Percentiles rank a stretch among this genome's conserved stretches.
phyloP scores from a whole-genome alignment of 441 rosid genomes.

The Isatis lusitanica region DNA sequence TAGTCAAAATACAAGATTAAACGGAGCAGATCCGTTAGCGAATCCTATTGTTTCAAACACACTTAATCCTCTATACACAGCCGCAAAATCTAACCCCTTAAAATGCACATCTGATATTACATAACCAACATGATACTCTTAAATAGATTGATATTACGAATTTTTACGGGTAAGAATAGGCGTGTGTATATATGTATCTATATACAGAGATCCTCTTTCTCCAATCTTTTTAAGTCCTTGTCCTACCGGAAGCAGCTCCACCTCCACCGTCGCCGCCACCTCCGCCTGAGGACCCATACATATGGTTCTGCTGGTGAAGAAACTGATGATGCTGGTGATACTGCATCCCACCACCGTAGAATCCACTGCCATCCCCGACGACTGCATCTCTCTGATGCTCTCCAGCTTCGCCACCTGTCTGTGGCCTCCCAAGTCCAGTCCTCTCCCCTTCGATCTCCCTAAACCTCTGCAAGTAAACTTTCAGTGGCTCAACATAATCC shows the following conservation, averaged over 20 bases:
- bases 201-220: constrained; percentile 35
- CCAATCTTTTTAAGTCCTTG: constrained; percentile 31
- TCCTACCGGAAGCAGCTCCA: constrained; percentile 41
- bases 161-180: constrained; percentile 13
- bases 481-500: constrained; percentile 54
- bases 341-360: constrained; percentile 36
- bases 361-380: constrained; percentile 27
- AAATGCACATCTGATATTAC: constrained; percentile 28
- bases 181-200: constrained; percentile 32
- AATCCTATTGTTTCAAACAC: constrained; percentile 17
- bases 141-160: neutral
- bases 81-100: constrained; percentile 29
- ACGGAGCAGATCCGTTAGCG: constrained; percentile 22
- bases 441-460: constrained; percentile 63
- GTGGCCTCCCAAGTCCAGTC: constrained; percentile 41
- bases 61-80: constrained; percentile 32
- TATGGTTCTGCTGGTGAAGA: constrained; percentile 55
- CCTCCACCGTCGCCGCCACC: constrained; percentile 32
- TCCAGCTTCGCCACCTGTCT: constrained; percentile 32
- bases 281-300: constrained; percentile 39
- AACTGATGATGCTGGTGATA: constrained; percentile 42
- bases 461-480: constrained; percentile 55
- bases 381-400: constrained; percentile 36
- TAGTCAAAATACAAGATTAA: constrained; percentile 21
- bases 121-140: constrained; percentile 18